A percentile compares a stretch with the other conserved stretches of the same genome.
Conservation (phyloP, 202 grass and related monocot genomes). For the Musa balbisiana region DNA sequence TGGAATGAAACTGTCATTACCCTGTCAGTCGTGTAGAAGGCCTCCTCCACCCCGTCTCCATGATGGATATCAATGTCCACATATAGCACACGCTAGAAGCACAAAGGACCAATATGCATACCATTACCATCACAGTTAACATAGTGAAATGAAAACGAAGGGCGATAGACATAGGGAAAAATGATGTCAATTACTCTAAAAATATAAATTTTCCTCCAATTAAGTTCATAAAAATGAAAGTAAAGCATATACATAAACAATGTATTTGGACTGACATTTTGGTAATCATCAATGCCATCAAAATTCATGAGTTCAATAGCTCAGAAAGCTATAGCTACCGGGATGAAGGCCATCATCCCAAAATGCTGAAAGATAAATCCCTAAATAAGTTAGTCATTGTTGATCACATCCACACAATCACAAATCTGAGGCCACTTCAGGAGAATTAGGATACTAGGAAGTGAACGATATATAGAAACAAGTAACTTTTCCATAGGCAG, state of each 20-base stretch:
- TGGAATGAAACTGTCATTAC: slow-evolving; percentile 96
- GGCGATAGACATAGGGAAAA: not conserved
- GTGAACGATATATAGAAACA: not conserved
- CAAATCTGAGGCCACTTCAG: not conserved
- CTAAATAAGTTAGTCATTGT: not conserved
- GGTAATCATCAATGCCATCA: too few species aligned
- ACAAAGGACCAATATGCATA: slow-evolving; percentile 3
- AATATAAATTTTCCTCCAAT: not conserved
- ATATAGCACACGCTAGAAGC: slow-evolving; percentile 73
- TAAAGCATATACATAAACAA: not conserved
- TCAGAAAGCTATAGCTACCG: not conserved
- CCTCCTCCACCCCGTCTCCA: slow-evolving; percentile 92
- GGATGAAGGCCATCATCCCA: not conserved
- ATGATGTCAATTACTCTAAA: not conserved
- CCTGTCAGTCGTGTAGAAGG: slow-evolving; percentile 88
- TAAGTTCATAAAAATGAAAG: not conserved
- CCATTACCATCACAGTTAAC: not conserved
- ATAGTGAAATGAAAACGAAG: not conserved
- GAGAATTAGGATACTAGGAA: not conserved
- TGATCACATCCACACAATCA: not conserved
- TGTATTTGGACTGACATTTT: not conserved
- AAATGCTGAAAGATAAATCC: not conserved
- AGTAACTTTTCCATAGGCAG: not conserved
- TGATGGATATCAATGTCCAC: slow-evolving; percentile 96
- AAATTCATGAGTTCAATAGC: too few species aligned